Percentiles rank a stretch among this genome's conserved stretches.
phyloP scores from a whole-genome alignment of 495 filamentous ascomycete species.

The Lasiosphaeria hispida region DNA sequence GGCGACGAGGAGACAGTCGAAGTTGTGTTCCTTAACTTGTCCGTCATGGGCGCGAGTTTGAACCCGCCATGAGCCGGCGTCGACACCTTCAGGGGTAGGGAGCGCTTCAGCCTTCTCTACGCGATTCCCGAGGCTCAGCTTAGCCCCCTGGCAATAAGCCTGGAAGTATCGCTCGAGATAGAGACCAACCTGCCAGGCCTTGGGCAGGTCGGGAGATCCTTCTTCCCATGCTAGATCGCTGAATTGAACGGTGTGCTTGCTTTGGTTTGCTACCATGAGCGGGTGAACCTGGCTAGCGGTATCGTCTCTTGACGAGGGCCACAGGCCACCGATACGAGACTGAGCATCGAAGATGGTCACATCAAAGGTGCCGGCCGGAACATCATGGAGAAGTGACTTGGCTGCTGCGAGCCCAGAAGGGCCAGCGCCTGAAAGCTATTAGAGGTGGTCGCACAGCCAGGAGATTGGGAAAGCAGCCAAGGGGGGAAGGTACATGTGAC shows the following conservation, averaged over 20 bases:
- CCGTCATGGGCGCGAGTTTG: slow-evolving; percentile 37
- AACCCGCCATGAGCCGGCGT: slow-evolving; percentile 61
- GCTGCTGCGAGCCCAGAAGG: slow-evolving; percentile 80
- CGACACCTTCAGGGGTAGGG: slow-evolving; percentile 8
- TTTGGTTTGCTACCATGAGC: slow-evolving; percentile 75
- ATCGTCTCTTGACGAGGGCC: slow-evolving; percentile 54
- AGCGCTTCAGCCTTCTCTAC: slow-evolving; percentile 50
- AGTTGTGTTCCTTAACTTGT: slow-evolving; percentile 37
- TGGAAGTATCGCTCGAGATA: slow-evolving; percentile 66
- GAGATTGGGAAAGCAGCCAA: too few relatives aligned
- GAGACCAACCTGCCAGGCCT: slow-evolving; percentile 69
- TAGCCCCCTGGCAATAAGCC: slow-evolving; percentile 51
- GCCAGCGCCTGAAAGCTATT: slow-evolving; percentile 59
- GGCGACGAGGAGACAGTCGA: slow-evolving; percentile 72
- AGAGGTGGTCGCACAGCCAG: neutral
- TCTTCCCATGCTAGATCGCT: slow-evolving; percentile 71
- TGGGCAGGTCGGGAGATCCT: slow-evolving; percentile 61
- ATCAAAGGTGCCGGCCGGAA: slow-evolving; percentile 54
- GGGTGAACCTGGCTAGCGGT: slow-evolving; percentile 54
- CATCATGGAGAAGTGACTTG: slow-evolving; percentile 69
- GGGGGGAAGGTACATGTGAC: neutral
- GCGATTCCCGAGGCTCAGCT: slow-evolving; percentile 50
- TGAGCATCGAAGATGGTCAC: slow-evolving; percentile 71
- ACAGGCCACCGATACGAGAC: slow-evolving; percentile 69
- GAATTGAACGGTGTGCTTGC: slow-evolving; percentile 73